Evolutionary conservation across 768 basidiomycete species (phyloP), one percentile per base, ranked within the genome.

Genomic region (Porpolomopsis calyptriformis): DNA sequence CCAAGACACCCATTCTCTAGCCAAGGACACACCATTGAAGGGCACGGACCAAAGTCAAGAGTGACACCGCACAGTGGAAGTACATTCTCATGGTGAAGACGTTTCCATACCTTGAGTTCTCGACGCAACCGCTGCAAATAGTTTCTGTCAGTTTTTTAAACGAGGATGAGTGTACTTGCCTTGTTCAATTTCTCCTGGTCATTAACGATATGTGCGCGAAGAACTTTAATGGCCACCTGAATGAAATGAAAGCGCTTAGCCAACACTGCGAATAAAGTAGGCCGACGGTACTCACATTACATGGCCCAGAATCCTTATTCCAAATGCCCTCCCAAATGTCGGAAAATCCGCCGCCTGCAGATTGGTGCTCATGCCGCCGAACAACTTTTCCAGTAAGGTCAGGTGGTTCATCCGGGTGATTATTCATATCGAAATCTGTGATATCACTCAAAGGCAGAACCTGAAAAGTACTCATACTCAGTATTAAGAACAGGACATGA

Each of bases 1-100:
- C 44, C 50, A 19, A 54, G 49, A 24, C 49, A 52, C 31, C 53
- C 53, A 24, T 52, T 52, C 11, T 50, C 46, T 40, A 54, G 43
- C 53, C 53, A 54, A 18, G 51, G 53, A 20, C 49, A 65, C 12
- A 65, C 51, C 60, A 64, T 63, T 1, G 65, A 61, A 2, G 49
- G 37, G 41, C 59, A 57, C 2, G 53, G 56, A 2, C 65, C 65
- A 45, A 57, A 65, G 25, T 45, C 57, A 1, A 18, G 45, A 18
- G 57, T 49, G 8, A 52, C 55, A 14, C 64, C 63, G 4, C 54
- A 57, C 0, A 65, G 50, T 14, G 60, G 60, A 16, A 66, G 25
- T 4, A 65, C 39, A 23, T 65, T 65, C 16, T 16, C 40, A 46
- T 66, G 64, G 1, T 52, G 38, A 9, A 65, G 56, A n/a, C 24